Base-by-base conservation (phyloP, 768 basidiomycete genomes). In the Russula lepida region DNA sequence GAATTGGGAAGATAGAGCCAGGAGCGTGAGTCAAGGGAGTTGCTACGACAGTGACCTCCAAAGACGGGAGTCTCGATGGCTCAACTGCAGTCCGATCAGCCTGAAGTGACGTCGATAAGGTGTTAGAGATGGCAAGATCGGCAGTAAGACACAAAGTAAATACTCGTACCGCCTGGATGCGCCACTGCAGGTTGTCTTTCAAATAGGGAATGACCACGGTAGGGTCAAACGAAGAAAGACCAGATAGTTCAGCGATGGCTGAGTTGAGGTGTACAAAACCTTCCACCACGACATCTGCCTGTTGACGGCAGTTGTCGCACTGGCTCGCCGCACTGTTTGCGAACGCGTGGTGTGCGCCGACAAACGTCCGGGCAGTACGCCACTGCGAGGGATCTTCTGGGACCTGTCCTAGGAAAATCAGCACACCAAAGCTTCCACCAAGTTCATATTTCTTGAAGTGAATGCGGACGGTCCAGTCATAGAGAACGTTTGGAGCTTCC, bases 381-480 rank as follows among this genome's bases (percentile, higher is more conserved):
- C 78, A 80, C 33, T 75, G 64, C 11, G 62, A 59, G 4, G 74
- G 69, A 47, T 78, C 73, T 39, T 69, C 70, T 12, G 76, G 76
- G 17, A 75, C 74, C 12, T 60, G 60, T 5, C 78, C 80, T 6
- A 82, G 68, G 76, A 81, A 81, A 54, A 82, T 64, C 33, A 76
- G 65, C 28, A 81, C 71, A 6, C 70, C 69, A 68, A 78, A 81
- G 69, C 76, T 78, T 12, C 68, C 56, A 1, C 73, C 74, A 32
- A 79, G 64, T 62, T 76, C 78, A 66, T 73, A 75, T 62, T 78
- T 76, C 68, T 77, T 74, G 68, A 73, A 68, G n/a, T 69, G 68
- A 52, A 80, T 70, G 46, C 76, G 74, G 3, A 70, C 76, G 0
- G 74, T 71, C 79, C 79, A 81, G 25, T 80, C 78, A 59, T 58